A percentile compares a stretch with the other conserved stretches of the same genome.
Conservation (phyloP, 305 asterid species). For the Solanum hybrid region DNA sequence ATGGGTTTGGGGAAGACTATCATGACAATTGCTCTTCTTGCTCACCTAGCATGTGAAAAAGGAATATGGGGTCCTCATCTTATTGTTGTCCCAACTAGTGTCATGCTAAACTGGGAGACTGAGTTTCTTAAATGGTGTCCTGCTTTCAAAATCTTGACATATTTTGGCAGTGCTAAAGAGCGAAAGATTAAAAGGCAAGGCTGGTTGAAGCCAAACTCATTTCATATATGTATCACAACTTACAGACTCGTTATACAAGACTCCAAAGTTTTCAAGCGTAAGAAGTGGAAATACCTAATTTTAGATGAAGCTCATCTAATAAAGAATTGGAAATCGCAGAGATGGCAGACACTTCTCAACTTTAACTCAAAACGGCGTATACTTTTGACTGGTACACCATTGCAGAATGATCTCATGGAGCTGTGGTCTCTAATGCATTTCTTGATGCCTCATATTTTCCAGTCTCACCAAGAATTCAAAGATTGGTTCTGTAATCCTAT, state of each 20-base stretch:
- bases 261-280: slow-evolving; percentile 91
- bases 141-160: slow-evolving; percentile 96
- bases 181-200: slow-evolving; percentile 94
- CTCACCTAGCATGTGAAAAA: slow-evolving; percentile 92
- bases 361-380: slow-evolving; percentile 97
- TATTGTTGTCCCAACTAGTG: slow-evolving; percentile 98
- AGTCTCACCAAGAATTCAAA: slow-evolving; percentile 99
- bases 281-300: slow-evolving; percentile 98
- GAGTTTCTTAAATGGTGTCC: slow-evolving; percentile 99
- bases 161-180: slow-evolving; percentile 99
- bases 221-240: slow-evolving; percentile 95
- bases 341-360: slow-evolving; percentile 99
- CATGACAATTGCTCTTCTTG: slow-evolving; percentile 97
- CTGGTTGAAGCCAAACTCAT: slow-evolving; percentile 92
- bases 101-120: slow-evolving; percentile 99
- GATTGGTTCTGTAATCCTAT: slow-evolving; percentile 99
- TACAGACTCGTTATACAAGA: slow-evolving; percentile 98
- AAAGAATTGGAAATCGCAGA: slow-evolving; percentile 98
- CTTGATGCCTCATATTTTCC: slow-evolving; percentile 98
- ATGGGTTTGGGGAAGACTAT: slow-evolving; percentile 99
- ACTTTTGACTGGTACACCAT: slow-evolving; percentile 95
- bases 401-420: slow-evolving; percentile 99
- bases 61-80: slow-evolving; percentile 99
- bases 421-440: slow-evolving; percentile 99
- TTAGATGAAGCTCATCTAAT: slow-evolving; percentile 98